Evolutionary conservation across 2,329 filamentous ascomycete species (phyloP), one percentile per base, ranked within the genome.

Genomic region (Colletotrichum sp.): DNA sequence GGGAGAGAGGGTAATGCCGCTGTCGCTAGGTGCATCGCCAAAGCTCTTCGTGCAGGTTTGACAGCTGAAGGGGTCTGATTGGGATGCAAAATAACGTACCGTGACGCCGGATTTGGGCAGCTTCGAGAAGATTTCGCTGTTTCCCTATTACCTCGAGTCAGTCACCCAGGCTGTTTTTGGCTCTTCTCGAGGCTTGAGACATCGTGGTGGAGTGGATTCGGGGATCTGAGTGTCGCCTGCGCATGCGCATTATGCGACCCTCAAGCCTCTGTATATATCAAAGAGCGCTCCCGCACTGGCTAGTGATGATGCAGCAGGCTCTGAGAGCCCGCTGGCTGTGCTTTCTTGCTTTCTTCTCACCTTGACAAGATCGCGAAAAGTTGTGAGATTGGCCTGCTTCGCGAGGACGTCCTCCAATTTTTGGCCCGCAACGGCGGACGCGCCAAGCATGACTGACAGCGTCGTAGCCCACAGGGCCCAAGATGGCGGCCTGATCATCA

Each of bases 81-180:
- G 28, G 26, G 52, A 39, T 59, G 66, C 48, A 39, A 43, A 24
- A 52, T 21, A 39, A 81, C 85, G 74, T 81, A 88, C 86, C 13
- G 88, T 89, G 48, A 88, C 83, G 66, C 88, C 87, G 18, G 83
- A 78, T 52, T 83, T 86, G 24, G 87, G 87, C 14, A 89, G 77
- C 70, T 88, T 83, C 5, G 87, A 79, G 12, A 89, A 79, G 52
- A 88, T 81, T 28, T 87, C 83, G 9, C 87, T 85, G 72, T 87
- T 86, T 83, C 87, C 85, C 86, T 76, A 26, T 32, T 8, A 2
- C 12, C 21, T 18, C 26, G 24, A n/a, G 71, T 68, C 28, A 76
- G 71, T 52, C 6, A 52, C 10, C 43, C 43, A 52, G 39, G 43
- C 65, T 34, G 21, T 28, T 13, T 52, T 26, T 36, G n/a, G 10